These are phyloP conservation scores for Penicillium sp. DNA, from an alignment of 2,329 filamentous ascomycete species.

Conservation along the genomic window DNA sequence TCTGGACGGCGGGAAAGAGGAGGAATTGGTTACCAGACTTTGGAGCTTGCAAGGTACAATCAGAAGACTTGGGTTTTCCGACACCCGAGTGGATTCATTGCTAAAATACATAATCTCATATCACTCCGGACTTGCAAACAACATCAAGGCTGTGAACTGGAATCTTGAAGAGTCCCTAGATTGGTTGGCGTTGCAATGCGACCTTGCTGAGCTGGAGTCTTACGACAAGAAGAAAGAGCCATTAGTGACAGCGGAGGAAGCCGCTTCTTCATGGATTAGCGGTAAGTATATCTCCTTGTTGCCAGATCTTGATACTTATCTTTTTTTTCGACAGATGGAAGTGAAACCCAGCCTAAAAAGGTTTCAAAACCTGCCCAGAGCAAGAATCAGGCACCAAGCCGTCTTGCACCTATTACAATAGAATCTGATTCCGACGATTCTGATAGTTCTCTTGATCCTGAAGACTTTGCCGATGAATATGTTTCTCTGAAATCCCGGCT, in stretches of 20 bases:
- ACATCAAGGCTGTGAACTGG: slow-evolving; percentile 67
- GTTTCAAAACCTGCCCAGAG: slow-evolving; percentile 20
- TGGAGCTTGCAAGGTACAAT: slow-evolving; percentile 82
- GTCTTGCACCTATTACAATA: slow-evolving; percentile 23
- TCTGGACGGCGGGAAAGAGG: slow-evolving; percentile 50
- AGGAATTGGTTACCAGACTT: slow-evolving; percentile 72
- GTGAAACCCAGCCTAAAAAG: slow-evolving; percentile 26
- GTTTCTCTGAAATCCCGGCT: slow-evolving; percentile 67
- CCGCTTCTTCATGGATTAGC: slow-evolving; percentile 32
- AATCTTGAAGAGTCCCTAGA: slow-evolving; percentile 84
- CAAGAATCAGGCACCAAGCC: slow-evolving; percentile 22
- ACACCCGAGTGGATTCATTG: slow-evolving; percentile 58
- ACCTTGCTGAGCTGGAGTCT: slow-evolving; percentile 63
- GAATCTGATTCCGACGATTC: slow-evolving; percentile 32
- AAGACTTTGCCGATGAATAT: slow-evolving; percentile 71
- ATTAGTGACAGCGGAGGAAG: slow-evolving; percentile 27
- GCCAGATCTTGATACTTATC: slow-evolving; percentile 23
- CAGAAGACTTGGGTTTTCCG: slow-evolving; percentile 63
- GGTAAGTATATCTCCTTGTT: slow-evolving; percentile 23
- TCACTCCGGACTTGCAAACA: slow-evolving; percentile 55
- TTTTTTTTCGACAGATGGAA: slow-evolving; percentile 22
- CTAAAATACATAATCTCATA: slow-evolving; percentile 65
- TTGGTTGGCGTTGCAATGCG: slow-evolving; percentile 79
- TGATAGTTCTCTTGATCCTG: slow-evolving; percentile 69
- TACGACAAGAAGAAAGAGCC: slow-evolving; percentile 54